phyloP scores from a whole-genome alignment of 495 filamentous ascomycete genomes.

The Aspergillus panamensis region DNA sequence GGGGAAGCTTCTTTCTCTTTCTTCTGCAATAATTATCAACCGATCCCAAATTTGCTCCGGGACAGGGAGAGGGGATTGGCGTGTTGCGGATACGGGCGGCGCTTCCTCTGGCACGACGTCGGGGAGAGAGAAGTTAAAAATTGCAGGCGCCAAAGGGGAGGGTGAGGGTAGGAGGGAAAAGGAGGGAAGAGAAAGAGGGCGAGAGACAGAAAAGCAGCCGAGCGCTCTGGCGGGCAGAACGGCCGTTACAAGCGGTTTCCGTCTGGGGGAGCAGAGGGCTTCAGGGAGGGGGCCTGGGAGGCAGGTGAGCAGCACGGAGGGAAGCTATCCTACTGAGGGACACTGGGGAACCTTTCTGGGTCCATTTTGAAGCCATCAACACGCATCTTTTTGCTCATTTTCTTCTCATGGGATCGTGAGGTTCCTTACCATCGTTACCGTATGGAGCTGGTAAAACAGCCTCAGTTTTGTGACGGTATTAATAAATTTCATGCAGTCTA shows the following conservation, averaged over 20 bases:
- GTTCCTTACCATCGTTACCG: slow-evolving; percentile 18
- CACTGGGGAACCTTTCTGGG: slow-evolving; percentile 1
- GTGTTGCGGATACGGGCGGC: background rate
- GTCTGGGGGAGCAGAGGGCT: slow-evolving; percentile 5
- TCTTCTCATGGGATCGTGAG: slow-evolving; percentile 15
- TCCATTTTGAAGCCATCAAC: slow-evolving; percentile 21
- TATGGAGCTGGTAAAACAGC: slow-evolving; percentile 13
- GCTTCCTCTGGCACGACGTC: slow-evolving; percentile 8
- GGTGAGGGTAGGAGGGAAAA: slow-evolving; percentile 8
- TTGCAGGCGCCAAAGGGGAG: background rate
- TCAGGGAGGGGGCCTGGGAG: slow-evolving; percentile 4
- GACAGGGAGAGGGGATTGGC: background rate
- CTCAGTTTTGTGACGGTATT: slow-evolving; percentile 5
- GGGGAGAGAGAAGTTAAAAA: slow-evolving; percentile 1
- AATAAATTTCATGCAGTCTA: slow-evolving; percentile 4
- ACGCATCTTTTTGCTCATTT: slow-evolving; percentile 3
- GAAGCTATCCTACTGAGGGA: background rate
- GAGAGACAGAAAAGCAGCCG: slow-evolving; percentile 9
- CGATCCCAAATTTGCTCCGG: background rate
- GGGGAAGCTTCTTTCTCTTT: background rate
- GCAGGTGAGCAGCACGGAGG: slow-evolving; percentile 13
- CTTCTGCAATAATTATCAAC: background rate
- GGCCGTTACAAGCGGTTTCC: slow-evolving; percentile 23
- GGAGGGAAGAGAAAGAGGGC: slow-evolving; percentile 13
- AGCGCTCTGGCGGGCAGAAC: slow-evolving; percentile 13